Conservation (phyloP, 108 stramenopile species). For the Craspedostauros australis region DNA sequence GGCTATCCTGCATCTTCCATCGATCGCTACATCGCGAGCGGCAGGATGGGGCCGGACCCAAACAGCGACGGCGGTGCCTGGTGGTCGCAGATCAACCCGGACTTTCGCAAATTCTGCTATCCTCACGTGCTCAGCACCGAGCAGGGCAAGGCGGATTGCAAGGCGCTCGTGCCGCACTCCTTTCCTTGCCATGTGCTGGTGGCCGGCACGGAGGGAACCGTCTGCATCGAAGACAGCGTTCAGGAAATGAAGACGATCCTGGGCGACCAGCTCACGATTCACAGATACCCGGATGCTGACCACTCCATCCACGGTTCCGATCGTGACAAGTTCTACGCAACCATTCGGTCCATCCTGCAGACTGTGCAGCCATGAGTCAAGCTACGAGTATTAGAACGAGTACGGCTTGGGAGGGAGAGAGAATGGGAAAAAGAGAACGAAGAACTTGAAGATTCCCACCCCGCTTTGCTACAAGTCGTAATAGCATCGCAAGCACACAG, state of each 20-base stretch:
- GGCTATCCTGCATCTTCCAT: slow-evolving; percentile 24
- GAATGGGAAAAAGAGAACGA: no score
- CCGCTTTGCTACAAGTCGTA: no score
- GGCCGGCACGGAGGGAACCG: slow-evolving; percentile 11
- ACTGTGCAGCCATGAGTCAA: no score
- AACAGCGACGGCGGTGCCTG: neutral
- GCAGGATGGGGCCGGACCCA: slow-evolving; percentile 11
- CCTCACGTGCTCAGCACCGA: slow-evolving; percentile 17
- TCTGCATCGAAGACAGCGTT: slow-evolving; percentile 26
- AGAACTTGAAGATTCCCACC: no score
- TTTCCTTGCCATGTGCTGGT: slow-evolving; percentile 25
- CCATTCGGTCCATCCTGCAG: neutral
- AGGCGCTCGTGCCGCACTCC: slow-evolving; percentile 2
- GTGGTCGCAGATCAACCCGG: slow-evolving; percentile 38
- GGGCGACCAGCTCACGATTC: slow-evolving; percentile 13
- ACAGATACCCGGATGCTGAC: slow-evolving; percentile 8
- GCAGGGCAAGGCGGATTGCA: slow-evolving; percentile 15
- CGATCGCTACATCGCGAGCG: slow-evolving; percentile 26
- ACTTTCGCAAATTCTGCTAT: slow-evolving; percentile 30
- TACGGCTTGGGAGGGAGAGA: no score
- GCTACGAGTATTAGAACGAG: no score
- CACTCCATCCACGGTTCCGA: slow-evolving; percentile 5
- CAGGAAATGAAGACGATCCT: slow-evolving; percentile 15
- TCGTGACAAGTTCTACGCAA: neutral
- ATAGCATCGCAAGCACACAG: no score